A percentile compares a stretch with the other conserved stretches of the same genome.
phyloP scores from a whole-genome alignment of 164 flowering plant species.

The Aristolochia californica region DNA sequence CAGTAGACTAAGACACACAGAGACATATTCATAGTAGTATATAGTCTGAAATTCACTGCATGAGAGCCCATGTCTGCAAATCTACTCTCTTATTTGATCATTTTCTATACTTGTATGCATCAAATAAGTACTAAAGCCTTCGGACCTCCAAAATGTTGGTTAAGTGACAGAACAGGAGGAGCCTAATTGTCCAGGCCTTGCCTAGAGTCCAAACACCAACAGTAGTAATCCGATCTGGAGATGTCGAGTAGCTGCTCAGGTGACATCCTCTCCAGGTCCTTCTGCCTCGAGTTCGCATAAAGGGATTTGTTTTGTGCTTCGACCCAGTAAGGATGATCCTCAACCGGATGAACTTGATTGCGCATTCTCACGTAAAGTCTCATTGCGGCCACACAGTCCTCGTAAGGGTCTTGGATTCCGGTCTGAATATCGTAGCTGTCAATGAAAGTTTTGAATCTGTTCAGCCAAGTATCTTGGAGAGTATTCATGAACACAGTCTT shows the following conservation, averaged over 20 bases:
- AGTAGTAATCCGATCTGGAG: constrained; percentile 76
- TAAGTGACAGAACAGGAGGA: too few species aligned
- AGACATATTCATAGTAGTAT: too few species aligned
- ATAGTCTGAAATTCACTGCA: too few species aligned
- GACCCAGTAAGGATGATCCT: constrained; percentile 39
- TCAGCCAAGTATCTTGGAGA: too few species aligned
- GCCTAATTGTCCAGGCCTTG: too few species aligned
- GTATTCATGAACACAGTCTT: background rate
- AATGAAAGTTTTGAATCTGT: too few species aligned
- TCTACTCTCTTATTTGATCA: too few species aligned
- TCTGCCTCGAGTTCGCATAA: constrained; percentile 56
- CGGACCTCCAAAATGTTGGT: too few species aligned
- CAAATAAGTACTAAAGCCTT: too few species aligned
- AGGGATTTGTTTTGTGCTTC: constrained; percentile 58
- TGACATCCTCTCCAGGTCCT: constrained; percentile 69
- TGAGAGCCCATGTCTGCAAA: too few species aligned
- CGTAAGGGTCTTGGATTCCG: constrained; percentile 80
- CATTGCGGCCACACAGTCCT: constrained; percentile 81
- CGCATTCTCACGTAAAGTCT: constrained; percentile 81
- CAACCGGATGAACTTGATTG: constrained; percentile 35
- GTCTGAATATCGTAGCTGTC: constrained; percentile 76
- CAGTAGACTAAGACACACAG: too few species aligned
- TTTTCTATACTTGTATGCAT: too few species aligned
- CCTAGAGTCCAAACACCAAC: constrained; percentile 81
- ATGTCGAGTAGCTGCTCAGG: constrained; percentile 61